phyloP scores from a whole-genome alignment of 352 stramenopile genomes.

The Phytophthora kernoviae region DNA sequence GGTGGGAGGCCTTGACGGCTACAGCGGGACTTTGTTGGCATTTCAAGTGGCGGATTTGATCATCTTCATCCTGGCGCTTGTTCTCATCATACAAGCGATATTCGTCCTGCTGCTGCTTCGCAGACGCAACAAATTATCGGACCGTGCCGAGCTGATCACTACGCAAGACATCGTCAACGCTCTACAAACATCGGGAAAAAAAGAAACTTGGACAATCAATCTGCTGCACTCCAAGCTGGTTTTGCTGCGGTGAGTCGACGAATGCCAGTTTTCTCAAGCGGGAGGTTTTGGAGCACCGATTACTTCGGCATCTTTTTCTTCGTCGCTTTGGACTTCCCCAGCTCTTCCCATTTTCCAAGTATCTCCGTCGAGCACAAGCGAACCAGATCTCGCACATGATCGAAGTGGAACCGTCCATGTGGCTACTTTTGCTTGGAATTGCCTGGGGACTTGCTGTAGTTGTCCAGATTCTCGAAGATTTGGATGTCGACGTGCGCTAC shows the following conservation, averaged over 20 bases:
- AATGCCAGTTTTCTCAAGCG: slow-evolving; percentile 11
- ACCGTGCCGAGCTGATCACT: slow-evolving; percentile 48
- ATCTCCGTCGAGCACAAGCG: slow-evolving; percentile 63
- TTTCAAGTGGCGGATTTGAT: slow-evolving; percentile 59
- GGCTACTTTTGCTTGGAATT: slow-evolving; percentile 51
- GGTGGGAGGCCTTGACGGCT: slow-evolving; percentile 30
- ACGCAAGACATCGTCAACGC: slow-evolving; percentile 40
- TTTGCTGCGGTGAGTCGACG: neutral
- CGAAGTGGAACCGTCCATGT: slow-evolving; percentile 71
- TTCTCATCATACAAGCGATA: slow-evolving; percentile 51
- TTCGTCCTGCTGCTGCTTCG: slow-evolving; percentile 45
- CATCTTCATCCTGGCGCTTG: slow-evolving; percentile 57
- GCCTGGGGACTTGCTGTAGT: slow-evolving; percentile 41
- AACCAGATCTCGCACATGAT: slow-evolving; percentile 81
- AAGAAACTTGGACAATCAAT: neutral
- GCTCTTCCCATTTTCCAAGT: slow-evolving; percentile 72
- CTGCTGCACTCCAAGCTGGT: neutral
- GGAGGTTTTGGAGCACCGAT: slow-evolving; percentile 33
- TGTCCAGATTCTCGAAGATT: slow-evolving; percentile 19
- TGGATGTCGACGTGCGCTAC: slow-evolving; percentile 17
- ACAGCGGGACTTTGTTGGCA: slow-evolving; percentile 38
- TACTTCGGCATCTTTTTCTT: slow-evolving; percentile 52
- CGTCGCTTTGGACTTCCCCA: slow-evolving; percentile 45
- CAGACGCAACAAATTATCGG: slow-evolving; percentile 36
- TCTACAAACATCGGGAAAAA: neutral